Base-by-base conservation (phyloP, 1,284 basidiomycete genomes). In the Xanthoconium separans region DNA sequence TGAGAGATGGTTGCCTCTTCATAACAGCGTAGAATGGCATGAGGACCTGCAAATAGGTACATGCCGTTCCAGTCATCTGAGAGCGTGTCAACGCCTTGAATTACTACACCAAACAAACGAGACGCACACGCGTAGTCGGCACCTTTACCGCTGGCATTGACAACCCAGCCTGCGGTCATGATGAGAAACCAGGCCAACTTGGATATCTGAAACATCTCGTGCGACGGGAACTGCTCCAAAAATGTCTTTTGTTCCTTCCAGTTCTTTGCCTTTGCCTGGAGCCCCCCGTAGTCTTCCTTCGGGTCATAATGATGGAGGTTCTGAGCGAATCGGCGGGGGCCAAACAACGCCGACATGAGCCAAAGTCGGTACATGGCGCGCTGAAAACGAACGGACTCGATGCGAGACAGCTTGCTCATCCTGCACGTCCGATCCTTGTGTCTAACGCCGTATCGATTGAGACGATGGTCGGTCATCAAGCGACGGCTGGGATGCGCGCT, bases 381-480 rank as follows among this genome's bases (percentile, higher is more conserved):
- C 24, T 61, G 64, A 51, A 75, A 73, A 10, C 62, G 62, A 50
- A 56, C 59, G 1, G 69, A 74, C 54, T 73, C 70, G 16, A 56
- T 31, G 4, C 51, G 48, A 20, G 61, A 58, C 18, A 74, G 53
- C 20, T 56, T 60, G 45, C 67, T 73, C 8, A 44, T 58, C 27
- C 48, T 54, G 31, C 59, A 65, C 6, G 53, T 56, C 33, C 69
- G 62, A 51, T 72, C 65, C 52, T 70, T 71, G 40, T 68, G 59
- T 53, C 71, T 74, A 39, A 4, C 7, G 3, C 5, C 20, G 9
- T 29, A 10, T 2, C 16, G n/a, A 6, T 10, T 37, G 10, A 37
- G 5, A 9, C 9, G 16, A 20, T 11, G 18, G 15, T 10, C 18
- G n/a, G 4, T n/a, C 16, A 16, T 8, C 12, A 34, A 9, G 16